Evolutionary conservation across 2,329 filamentous ascomycete species (phyloP), one percentile per base, ranked within the genome.

Genomic region (Ophiostoma piceae): DNA sequence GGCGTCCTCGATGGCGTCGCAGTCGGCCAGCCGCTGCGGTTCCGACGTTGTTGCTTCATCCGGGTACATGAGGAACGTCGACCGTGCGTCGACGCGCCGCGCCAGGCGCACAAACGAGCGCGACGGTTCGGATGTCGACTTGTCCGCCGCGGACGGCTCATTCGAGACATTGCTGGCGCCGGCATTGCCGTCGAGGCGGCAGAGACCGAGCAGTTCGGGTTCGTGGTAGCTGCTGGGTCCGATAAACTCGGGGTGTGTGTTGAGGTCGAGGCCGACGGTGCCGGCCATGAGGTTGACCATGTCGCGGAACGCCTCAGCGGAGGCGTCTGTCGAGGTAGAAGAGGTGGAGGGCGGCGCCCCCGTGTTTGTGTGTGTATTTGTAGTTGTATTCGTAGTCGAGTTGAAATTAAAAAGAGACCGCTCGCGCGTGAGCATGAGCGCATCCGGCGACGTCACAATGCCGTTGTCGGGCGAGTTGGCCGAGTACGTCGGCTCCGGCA

Each of bases 151-250:
- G n/a, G 37, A 16, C n/a, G 65, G 39, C 35, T n/a, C 57, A 32
- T 62, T 62, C 3, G 57, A n/a, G n/a, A 66, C 35, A 37, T 43
- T 66, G 64, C 64, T 66, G 64, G 37, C 37, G n/a, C 64, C 64
- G 2, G 64, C 64, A n/a, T 41, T 47, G 39, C 80, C 80, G 74
- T 85, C 84, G 73, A 87, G 86, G 9, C 82, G 81, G 66, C 85
- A 85, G 11, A 88, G 79, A 60, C 84, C 84, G 67, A 88, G 84
- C 29, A 88, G 80, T 43, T 83, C 79, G 2, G 85, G 83, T 73
- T 88, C 86, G 71, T 86, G 84, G 39, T 86, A 85, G 69, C 85
- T 85, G 62, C 84, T 88, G 71, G 84, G 79, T 19, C 86, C 86
- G 70, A 88, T 82, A 74, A 87, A 86, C 75, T 85, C 83, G 76